These are phyloP conservation scores for Theileria equi DNA, from an alignment of 169 alveolate genomes.

Conservation along the genomic window DNA sequence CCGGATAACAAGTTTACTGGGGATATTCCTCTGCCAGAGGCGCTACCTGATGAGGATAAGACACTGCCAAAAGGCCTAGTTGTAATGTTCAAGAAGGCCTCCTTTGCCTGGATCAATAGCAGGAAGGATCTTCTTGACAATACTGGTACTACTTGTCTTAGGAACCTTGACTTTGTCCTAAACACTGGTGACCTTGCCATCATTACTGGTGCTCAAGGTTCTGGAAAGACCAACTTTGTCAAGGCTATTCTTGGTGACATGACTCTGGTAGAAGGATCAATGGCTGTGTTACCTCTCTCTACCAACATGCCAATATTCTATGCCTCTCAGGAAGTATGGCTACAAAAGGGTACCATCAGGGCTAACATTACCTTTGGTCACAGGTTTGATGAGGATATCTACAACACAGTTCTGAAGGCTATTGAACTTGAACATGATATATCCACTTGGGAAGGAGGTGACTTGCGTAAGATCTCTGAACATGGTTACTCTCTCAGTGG, in stretches of 20 bases:
- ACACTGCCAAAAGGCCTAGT: neutral
- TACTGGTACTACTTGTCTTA: neutral
- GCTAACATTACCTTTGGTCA: conserved; percentile 46
- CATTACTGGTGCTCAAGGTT: conserved; percentile 53
- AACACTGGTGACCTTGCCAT: conserved; percentile 47
- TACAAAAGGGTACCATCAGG: conserved; percentile 43
- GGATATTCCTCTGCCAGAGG: neutral
- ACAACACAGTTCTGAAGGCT: conserved; percentile 8
- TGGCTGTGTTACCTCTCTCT: conserved; percentile 59
- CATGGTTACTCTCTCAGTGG: conserved; percentile 78
- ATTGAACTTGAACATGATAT: conserved; percentile 50
- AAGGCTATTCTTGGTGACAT: conserved; percentile 62
- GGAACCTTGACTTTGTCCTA: conserved; percentile 19
- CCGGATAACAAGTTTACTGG: conserved; percentile 7
- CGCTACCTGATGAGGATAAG: neutral
- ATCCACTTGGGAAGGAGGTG: conserved; percentile 54
- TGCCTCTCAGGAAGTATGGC: conserved; percentile 59
- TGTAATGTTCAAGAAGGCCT: conserved; percentile 38
- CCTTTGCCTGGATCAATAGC: conserved; percentile 23
- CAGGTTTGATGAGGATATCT: conserved; percentile 33
- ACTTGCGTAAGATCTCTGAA: conserved; percentile 43
- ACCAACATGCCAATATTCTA: conserved; percentile 59
- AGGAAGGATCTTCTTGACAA: conserved; percentile 2
- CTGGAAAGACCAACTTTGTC: conserved; percentile 58
- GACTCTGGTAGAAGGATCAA: conserved; percentile 56